Evolutionary conservation across 1,284 basidiomycete genomes (phyloP), one percentile per base, ranked within the genome.

Genomic region (Lentinula novae-zelandiae): DNA sequence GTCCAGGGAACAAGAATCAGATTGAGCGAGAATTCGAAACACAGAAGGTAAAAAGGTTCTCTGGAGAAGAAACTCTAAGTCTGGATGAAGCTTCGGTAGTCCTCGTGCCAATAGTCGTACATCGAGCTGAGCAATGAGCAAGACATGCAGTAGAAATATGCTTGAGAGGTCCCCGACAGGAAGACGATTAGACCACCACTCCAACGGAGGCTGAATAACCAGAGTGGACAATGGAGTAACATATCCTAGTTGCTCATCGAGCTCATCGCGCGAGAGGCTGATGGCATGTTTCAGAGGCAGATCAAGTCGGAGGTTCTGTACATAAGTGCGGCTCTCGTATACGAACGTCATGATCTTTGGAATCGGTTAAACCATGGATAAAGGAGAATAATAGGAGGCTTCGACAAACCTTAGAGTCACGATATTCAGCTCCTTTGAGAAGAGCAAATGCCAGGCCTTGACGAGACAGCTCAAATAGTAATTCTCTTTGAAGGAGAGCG

Each of bases 381-480:
- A 20, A 15, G 10, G 13, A 31, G 58, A 38, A 62, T 13, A 31
- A 12, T 12, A 22, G 22, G 22, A 22, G 38, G 49, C 38, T 54
- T 9, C 15, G n/a, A 60, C 70, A n/a, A 44, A 84, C 87, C 76
- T 88, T 89, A 0, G 82, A 82, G 63, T 89, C 84, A 31, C 79
- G 76, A 65, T 84, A 88, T 64, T 84, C 81, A 2, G 78, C 73
- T 0, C 81, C 81, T 40, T 76, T 74, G 9, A 89, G 70, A 5
- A 82, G 68, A 0, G 82, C 76, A 1, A 87, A 74, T 0, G 85
- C 75, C n/a, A 87, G 66, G 1, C 82, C 80, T 27, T 72, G 73
- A 9, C 73, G 66, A 1, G 86, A 72, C 2, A 88, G 68, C 27
- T 75, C 67, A 51, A 76, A 79, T 0, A 89, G 63, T 64, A 84